Conservation (phyloP, 768 basidiomycete genomes). For the Mycena chlorophos region DNA sequence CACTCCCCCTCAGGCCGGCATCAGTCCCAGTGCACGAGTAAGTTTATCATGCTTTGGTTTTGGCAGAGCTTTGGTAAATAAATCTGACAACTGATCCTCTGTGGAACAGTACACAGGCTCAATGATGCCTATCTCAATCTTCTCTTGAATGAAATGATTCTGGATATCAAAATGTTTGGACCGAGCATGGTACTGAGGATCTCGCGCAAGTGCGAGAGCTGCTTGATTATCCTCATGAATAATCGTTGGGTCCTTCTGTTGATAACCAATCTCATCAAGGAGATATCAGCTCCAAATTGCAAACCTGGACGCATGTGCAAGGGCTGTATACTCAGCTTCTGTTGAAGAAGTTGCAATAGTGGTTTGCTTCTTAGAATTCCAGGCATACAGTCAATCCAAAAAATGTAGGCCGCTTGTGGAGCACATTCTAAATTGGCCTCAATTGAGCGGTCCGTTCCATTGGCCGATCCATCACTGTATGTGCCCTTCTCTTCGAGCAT, state of each 20-base stretch:
- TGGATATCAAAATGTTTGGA: constrained; percentile 38
- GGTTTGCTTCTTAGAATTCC: constrained; percentile 24
- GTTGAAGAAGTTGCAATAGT: constrained; percentile 22
- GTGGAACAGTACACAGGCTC: constrained; percentile 28
- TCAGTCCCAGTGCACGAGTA: constrained; percentile 13
- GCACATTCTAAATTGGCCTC: too few species aligned
- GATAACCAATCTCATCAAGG: constrained; percentile 3
- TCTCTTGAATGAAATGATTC: constrained; percentile 35
- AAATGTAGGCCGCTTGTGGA: too few species aligned
- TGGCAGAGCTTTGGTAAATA: constrained; percentile 38
- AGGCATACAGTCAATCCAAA: too few species aligned
- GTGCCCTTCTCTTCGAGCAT: too few species aligned
- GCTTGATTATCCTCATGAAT: constrained; percentile 30
- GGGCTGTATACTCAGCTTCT: constrained; percentile 30
- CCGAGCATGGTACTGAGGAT: constrained; percentile 29
- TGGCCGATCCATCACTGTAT: too few species aligned
- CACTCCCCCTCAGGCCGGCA: constrained; percentile 25
- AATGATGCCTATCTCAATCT: constrained; percentile 25
- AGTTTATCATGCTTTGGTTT: constrained; percentile 15
- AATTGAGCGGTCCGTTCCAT: too few species aligned
- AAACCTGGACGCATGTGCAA: constrained; percentile 22
- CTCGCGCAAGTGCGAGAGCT: constrained; percentile 23
- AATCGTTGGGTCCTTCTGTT: not conserved
- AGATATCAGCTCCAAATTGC: constrained; percentile 22
- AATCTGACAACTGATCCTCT: constrained; percentile 35